These are phyloP conservation scores for Phytophthora pisi DNA, from an alignment of 352 stramenopile genomes.

Conservation along the genomic window DNA sequence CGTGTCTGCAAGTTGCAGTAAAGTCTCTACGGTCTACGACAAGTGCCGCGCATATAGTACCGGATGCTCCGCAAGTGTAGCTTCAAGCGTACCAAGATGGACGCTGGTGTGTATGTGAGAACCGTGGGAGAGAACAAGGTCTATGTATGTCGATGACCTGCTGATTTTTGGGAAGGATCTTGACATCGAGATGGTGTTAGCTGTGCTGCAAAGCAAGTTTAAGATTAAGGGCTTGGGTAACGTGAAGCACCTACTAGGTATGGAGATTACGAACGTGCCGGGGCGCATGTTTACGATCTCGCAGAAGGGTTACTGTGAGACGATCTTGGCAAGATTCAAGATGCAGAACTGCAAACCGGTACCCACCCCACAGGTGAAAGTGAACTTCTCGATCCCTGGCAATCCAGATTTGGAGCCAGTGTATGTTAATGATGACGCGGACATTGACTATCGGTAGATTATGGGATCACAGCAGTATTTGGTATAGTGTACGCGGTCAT, in stretches of 20 bases:
- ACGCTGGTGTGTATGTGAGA: neutral
- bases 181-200: neutral
- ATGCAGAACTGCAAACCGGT: neutral
- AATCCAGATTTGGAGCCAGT: neutral
- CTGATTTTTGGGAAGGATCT: neutral
- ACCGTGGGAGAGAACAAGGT: neutral
- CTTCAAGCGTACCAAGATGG: neutral
- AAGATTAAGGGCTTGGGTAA: neutral
- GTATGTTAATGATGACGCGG: neutral
- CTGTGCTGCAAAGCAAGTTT: neutral
- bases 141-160: neutral
- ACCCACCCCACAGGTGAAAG: neutral
- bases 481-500: neutral
- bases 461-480: neutral
- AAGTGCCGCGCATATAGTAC: neutral
- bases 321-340: neutral
- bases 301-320: neutral
- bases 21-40: neutral
- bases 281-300: neutral
- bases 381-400: neutral
- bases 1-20: neutral
- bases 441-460: neutral
- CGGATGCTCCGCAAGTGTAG: neutral
- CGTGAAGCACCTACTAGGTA: neutral
- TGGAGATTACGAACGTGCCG: neutral